Evolutionary conservation across 2,329 filamentous ascomycete species (phyloP).

Genomic region (Pyrenophora teres): DNA sequence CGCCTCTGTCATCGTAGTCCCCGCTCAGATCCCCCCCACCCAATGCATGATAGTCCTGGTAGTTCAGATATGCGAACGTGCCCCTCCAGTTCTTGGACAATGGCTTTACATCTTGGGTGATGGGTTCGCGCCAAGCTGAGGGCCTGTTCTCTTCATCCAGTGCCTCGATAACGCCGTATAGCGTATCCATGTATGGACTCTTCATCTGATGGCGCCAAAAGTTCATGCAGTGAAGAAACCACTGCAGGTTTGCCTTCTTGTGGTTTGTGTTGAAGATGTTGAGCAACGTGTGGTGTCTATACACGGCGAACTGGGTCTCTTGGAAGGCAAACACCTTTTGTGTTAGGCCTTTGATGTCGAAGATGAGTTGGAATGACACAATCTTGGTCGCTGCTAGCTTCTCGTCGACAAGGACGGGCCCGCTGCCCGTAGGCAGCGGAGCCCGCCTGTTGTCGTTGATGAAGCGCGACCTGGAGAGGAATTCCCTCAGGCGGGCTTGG

Average conservation of each 20-base stretch:
- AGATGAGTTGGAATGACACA: slow-evolving; percentile 41
- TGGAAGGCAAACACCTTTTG: slow-evolving; percentile 48
- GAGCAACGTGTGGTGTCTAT: slow-evolving; percentile 38
- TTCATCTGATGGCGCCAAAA: slow-evolving; percentile 61
- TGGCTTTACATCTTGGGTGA: slow-evolving; percentile 41
- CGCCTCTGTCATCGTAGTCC: slow-evolving; percentile 39
- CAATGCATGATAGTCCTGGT: slow-evolving; percentile 20
- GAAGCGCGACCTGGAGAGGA: slow-evolving; percentile 37
- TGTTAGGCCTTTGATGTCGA: slow-evolving; percentile 20
- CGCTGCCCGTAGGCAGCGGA: neutral
- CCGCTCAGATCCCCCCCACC: slow-evolving; percentile 26
- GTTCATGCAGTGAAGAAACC: slow-evolving; percentile 55
- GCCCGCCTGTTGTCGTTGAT: slow-evolving; percentile 33
- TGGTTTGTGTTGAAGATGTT: slow-evolving; percentile 47
- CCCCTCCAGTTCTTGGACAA: slow-evolving; percentile 57
- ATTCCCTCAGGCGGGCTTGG: slow-evolving; percentile 34
- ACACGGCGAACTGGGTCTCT: slow-evolving; percentile 53
- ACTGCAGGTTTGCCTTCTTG: slow-evolving; percentile 51
- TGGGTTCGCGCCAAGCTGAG: slow-evolving; percentile 48
- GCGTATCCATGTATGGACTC: slow-evolving; percentile 41
- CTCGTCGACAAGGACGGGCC: neutral
- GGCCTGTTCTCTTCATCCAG: slow-evolving; percentile 49
- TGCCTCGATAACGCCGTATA: slow-evolving; percentile 44
- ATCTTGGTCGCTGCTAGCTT: slow-evolving; percentile 38
- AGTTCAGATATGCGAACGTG: slow-evolving; percentile 52